These are phyloP conservation scores for Prunus campanulata DNA, from an alignment of 306 rosid genomes.

Conservation along the genomic window DNA sequence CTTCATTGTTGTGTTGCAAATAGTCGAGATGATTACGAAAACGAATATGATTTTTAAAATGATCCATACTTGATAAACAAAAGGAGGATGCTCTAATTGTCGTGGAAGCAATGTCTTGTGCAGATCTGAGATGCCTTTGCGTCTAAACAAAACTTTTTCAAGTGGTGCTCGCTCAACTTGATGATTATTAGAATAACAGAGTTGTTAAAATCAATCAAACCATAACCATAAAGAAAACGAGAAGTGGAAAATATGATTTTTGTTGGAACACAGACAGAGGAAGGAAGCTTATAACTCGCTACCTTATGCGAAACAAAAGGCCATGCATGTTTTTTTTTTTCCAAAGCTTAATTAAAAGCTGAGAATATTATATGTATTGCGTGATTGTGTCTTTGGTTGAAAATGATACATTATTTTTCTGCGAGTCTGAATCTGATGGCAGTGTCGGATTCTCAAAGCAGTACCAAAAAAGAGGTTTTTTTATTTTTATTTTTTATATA, in stretches of 20 bases:
- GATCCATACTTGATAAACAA: not conserved
- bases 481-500: no score
- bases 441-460: not conserved
- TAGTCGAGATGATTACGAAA: not conserved
- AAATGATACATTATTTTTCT: not conserved
- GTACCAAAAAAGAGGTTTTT: no score
- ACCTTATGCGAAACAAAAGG: not conserved
- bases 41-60: not conserved
- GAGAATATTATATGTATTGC: not conserved
- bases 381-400: not conserved
- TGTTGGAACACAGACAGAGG: not conserved
- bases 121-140: not conserved
- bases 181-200: not conserved
- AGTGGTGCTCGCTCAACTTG: not conserved
- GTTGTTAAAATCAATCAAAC: not conserved
- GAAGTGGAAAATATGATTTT: not conserved
- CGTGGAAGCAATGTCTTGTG: slow-evolving; percentile 1
- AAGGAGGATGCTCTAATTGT: slow-evolving; percentile 7
- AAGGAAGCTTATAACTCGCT: not conserved
- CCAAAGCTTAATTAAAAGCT: not conserved
- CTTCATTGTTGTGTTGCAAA: not conserved
- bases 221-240: not conserved
- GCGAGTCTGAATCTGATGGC: not conserved
- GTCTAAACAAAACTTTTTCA: no score
- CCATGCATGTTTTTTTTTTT: no score